Base-by-base conservation (phyloP, 202 grass and related monocot species). In the Panicum hallii region DNA sequence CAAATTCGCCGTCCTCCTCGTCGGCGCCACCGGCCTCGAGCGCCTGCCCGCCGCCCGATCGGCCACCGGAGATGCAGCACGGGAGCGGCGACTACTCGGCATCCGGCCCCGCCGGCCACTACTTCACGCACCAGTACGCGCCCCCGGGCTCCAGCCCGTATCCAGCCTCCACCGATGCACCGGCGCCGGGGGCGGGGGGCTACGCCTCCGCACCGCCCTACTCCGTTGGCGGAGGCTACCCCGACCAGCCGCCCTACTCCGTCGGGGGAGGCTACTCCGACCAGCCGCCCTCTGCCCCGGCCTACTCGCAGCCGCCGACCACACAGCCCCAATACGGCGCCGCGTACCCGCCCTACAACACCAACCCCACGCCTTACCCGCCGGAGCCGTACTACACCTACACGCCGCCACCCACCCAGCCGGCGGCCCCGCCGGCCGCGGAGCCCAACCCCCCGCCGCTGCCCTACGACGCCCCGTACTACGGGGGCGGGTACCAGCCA, bases 131-230 rank as follows among this genome's bases (percentile, higher is more conserved):
- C 38, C 88, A 88, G 88, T 95, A 90, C 72, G 45, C 88, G 55
- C 50, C 90, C 2, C 84, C 93, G 8, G 72, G 53, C 15, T 12
- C 89, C 6, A 89, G 75, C 82, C 82, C 91, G 26, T 75, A 88
- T 65, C 82, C 89, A 26, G 67, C 57, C 70, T 66, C 70, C 63
- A 45, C 55, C 75, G 84, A 78, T 43, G 71, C 82, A 42, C 86
- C 90, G 49, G 66, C 80, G 32, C 54, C 87, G 17, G 83, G 23
- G 32, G 69, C 87, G 17, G 80, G 36, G 53, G 50, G 81, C 9
- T 88, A 90, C 74, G 91, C 91, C 75, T 94, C 96, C 58, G 36
- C 36, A 3, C 97, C 93, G 3, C 87, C 91, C 57, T 99, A 90
- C 81, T 88, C 93, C 16, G 54, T 43, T 46, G 79, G 89, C 57